Conservation (phyloP, 345 rosid species). For the Gynandropsis gynandra region DNA sequence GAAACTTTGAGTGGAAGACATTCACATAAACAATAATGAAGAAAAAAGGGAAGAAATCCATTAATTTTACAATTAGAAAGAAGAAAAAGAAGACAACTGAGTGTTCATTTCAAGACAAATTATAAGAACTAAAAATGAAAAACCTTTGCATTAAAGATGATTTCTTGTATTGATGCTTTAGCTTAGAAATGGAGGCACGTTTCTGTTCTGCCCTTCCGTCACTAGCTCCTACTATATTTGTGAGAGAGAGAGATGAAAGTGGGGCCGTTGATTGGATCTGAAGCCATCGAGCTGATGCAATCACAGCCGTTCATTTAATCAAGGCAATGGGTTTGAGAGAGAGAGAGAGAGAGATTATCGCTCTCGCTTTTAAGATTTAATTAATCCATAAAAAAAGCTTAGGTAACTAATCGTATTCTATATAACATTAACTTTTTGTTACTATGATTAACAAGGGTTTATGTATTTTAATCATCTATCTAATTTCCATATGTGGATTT, state of each 20-base stretch:
- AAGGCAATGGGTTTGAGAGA: too few species aligned
- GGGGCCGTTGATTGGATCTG: conserved; percentile 54
- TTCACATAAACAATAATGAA: neutral
- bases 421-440: too few species aligned
- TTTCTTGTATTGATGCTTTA: conserved; percentile 6
- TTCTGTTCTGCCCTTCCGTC: conserved; percentile 30
- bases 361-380: too few species aligned
- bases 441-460: too few species aligned
- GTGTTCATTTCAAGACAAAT: neutral
- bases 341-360: too few species aligned
- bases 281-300: conserved; percentile 35
- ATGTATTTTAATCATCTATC: too few species aligned
- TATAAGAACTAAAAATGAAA: neutral
- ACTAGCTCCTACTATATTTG: conserved; percentile 3
- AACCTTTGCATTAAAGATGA: conserved; percentile 28
- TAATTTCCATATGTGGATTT: too few species aligned
- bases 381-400: too few species aligned
- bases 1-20: conserved; percentile 9
- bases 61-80: neutral
- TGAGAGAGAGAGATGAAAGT: conserved; percentile 27
- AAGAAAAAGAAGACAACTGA: neutral
- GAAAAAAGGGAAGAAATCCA: neutral
- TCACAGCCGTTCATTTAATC: conserved; percentile 56
- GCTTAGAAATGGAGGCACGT: conserved; percentile 33
- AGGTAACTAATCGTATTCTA: too few species aligned